Base-by-base conservation (phyloP, 2,329 filamentous ascomycete genomes). In the Curvularia lunata region DNA sequence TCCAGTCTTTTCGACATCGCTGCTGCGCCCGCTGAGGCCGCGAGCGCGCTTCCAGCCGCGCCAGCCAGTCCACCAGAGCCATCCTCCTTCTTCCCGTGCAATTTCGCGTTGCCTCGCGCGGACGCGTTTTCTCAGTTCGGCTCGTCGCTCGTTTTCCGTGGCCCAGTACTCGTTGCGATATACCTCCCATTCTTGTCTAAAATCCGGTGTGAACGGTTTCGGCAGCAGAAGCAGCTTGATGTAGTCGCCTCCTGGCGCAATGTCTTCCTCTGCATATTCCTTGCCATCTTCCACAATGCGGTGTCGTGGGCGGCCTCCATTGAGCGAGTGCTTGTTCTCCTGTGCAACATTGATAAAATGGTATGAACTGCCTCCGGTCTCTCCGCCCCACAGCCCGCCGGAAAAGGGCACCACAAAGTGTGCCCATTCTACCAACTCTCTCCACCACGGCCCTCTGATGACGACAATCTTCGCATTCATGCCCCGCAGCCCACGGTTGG, bases 381-480 rank as follows among this genome's bases (percentile, higher is more conserved):
- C 75, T 34, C 70, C 72, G 47, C 71, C 69, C 73, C 72, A 74
- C 7, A 75, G 64, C 1, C 71, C 71, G 38, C 70, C 69, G 4
- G 86, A 85, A 52, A 89, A 91, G 0, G 92, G 93, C 59, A 95
- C 84, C 60, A 96, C 85, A 77, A 94, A 96, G 12, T 84, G 87
- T 45, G 90, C 73, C 53, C 90, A 89, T 5, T 89, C 90, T 18
- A 91, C 79, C 25, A 89, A 75, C 74, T 97, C 94, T 59, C 87
- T 86, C 85, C 89, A 92, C 87, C 91, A 92, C 0, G 91, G 85
- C 12, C 91, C 87, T 69, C 91, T 88, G 54, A 96, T 90, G 55
- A 98, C 85, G 52, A 99, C 92, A 47, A 99, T 88, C 80, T 99
- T 98, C 79, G 92, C 91, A 78, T 99, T 99, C 85, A 98, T 96